Evolutionary conservation across 352 stramenopile species (phyloP).

Genomic region (Globisporangium takayamanum): DNA sequence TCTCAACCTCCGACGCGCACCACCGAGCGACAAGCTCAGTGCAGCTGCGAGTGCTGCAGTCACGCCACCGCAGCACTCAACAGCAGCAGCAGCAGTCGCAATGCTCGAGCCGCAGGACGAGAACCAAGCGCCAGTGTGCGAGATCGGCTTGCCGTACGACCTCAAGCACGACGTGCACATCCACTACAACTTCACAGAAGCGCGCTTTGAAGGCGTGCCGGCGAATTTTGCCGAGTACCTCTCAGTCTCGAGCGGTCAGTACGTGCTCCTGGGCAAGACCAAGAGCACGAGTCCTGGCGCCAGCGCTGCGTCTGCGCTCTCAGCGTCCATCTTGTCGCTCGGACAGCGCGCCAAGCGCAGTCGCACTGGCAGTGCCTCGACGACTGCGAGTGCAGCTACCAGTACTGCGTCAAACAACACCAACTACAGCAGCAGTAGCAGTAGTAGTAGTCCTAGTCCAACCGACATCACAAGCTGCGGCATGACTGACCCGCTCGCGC

Average conservation of each 20-base stretch:
- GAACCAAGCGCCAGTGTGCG: constrained; percentile 27
- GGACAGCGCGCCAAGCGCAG: constrained; percentile 21
- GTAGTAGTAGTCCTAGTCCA: no score
- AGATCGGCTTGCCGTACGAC: constrained; percentile 71
- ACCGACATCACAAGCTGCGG: no score
- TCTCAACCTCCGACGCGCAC: constrained; percentile 14
- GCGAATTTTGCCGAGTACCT: constrained; percentile 77
- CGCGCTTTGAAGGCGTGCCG: constrained; percentile 81
- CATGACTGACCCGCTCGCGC: constrained; percentile 28
- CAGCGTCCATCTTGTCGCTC: constrained; percentile 8
- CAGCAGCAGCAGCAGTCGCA: not conserved
- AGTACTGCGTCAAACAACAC: constrained; percentile 11
- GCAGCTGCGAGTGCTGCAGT: not conserved
- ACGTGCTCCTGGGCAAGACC: constrained; percentile 1
- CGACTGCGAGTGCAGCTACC: not conserved
- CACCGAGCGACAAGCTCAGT: not conserved
- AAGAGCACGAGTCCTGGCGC: not conserved
- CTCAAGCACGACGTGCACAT: constrained; percentile 83
- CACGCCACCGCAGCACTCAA: not conserved
- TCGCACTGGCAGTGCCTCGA: constrained; percentile 37
- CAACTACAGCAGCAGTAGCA: not conserved
- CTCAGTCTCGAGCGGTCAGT: constrained; percentile 15
- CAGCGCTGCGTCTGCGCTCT: constrained; percentile 8
- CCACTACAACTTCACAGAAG: constrained; percentile 82
- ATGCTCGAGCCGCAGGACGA: constrained; percentile 16